Evolutionary conservation across 2,329 filamentous ascomycete genomes (phyloP), one percentile per base, ranked within the genome.

Genomic region (Sporothrix brunneoviolacea): DNA sequence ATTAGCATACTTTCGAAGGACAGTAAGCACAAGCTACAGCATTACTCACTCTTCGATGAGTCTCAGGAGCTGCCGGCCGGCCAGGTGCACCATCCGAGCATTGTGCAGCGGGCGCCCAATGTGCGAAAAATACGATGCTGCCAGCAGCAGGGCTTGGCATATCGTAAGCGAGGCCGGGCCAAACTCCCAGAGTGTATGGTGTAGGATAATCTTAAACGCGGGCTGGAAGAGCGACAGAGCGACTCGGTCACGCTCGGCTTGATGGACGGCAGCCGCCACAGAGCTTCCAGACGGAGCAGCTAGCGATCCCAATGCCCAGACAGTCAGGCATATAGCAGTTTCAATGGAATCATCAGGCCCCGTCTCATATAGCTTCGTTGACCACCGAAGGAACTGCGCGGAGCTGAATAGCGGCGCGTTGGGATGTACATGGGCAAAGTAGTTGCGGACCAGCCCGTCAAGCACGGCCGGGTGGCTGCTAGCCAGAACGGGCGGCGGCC

Each of bases 91-190:
- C 63, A 69, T 63, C 37, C 60, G 62, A 54, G 65, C 66, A 30
- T 62, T 64, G 50, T 69, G 66, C 28, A 68, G 59, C 7, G 67
- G 67, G 47, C 65, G 58, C 13, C 66, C 67, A 6, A 66, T 54
- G 46, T 65, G 61, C 6, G 63, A 58, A 51, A 70, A 68, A 52
- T 66, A 70, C 1, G 66, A 65, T n/a, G 62, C 62, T 9, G 64
- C 65, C 15, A 70, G 62, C 13, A 69, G 52, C 9, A 68, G 58
- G 7, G 64, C 67, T 48, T 68, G 66, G 21, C 64, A 68, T 8
- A 60, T 52, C 7, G 48, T 41, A 19, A 67, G 57, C 16, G 54
- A 58, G 6, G 55, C 38, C 3, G 44, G 32, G 6, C 60, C 59
- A 49, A 69, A 65, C 0, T 60, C 58, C 66, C 65, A 68, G 2